phyloP scores from a whole-genome alignment of 2,329 filamentous ascomycete genomes.

The Amauroascus niger region DNA sequence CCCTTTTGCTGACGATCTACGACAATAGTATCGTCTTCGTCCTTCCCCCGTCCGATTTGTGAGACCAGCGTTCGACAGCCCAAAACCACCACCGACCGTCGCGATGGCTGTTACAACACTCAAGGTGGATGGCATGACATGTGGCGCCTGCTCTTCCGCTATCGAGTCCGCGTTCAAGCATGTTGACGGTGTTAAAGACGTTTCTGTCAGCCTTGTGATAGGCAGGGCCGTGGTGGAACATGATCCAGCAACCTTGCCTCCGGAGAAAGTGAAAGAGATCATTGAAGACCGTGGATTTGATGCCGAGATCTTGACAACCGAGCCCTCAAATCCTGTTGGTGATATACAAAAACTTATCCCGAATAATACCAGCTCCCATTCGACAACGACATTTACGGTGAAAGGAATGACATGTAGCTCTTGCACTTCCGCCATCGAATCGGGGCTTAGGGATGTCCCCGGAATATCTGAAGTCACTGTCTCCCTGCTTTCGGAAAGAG shows the following conservation, averaged over 20 bases:
- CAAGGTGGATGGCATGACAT: slow-evolving; percentile 76
- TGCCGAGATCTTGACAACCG: slow-evolving; percentile 74
- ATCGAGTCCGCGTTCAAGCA: slow-evolving; percentile 83
- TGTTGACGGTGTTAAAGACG: slow-evolving; percentile 68
- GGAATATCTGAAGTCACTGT: slow-evolving; percentile 71
- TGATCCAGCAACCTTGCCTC: slow-evolving; percentile 62
- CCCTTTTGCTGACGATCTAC: not conserved
- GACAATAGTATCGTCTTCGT: not conserved
- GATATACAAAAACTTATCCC: slow-evolving; percentile 29
- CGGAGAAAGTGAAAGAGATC: slow-evolving; percentile 68
- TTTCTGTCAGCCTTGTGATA: slow-evolving; percentile 90
- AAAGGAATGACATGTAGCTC: slow-evolving; percentile 88
- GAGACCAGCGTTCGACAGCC: not conserved
- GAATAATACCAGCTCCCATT: slow-evolving; percentile 15
- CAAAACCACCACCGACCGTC: not conserved
- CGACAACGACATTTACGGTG: slow-evolving; percentile 63
- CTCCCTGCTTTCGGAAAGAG: slow-evolving; percentile 72
- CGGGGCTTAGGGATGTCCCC: slow-evolving; percentile 63
- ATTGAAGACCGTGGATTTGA: slow-evolving; percentile 92
- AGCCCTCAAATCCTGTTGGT: slow-evolving; percentile 50
- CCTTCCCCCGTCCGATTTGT: not conserved
- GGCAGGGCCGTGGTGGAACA: slow-evolving; percentile 92
- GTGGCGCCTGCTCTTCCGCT: slow-evolving; percentile 90
- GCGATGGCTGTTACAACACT: slow-evolving; percentile 79
- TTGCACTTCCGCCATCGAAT: slow-evolving; percentile 76